Evolutionary conservation across 441 rosid genomes (phyloP).

Genomic region (Metrosideros polymorpha): DNA sequence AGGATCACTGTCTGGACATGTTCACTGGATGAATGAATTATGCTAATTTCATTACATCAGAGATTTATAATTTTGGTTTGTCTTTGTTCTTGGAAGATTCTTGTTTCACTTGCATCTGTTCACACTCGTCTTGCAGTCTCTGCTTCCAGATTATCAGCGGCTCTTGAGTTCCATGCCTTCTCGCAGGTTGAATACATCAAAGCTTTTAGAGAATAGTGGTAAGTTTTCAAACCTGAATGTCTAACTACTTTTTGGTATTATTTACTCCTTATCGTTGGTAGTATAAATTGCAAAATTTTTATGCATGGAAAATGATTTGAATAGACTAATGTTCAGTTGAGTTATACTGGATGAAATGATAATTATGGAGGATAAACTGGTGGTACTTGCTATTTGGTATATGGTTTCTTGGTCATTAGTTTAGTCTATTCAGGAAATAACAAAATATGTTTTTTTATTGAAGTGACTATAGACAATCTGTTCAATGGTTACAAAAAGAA

Average conservation of each 20-base stretch:
- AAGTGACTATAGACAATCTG: not conserved
- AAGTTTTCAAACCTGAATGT: slow-evolving; percentile 11
- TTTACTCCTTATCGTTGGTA: not conserved
- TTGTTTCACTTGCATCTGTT: slow-evolving; percentile 31
- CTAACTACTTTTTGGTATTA: not conserved
- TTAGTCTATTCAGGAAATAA: not conserved
- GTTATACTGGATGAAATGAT: not conserved
- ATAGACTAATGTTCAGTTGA: not conserved
- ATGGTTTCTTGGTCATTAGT: not conserved
- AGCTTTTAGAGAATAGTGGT: slow-evolving; percentile 97
- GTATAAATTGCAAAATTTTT: not conserved
- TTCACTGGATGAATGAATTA: not conserved
- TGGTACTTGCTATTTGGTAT: not conserved
- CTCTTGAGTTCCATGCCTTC: slow-evolving; percentile 97
- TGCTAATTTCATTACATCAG: not conserved
- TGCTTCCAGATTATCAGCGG: slow-evolving; percentile 99
- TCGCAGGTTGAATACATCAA: slow-evolving; percentile 95
- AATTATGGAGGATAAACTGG: not conserved
- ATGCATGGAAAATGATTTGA: not conserved
- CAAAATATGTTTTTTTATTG: not conserved
- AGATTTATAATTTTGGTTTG: slow-evolving; percentile 1
- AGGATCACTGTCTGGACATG: not conserved
- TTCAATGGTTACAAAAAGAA: not conserved
- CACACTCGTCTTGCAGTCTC: slow-evolving; percentile 64
- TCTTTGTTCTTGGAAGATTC: slow-evolving; percentile 3